Percentiles rank a stretch among this genome's conserved stretches.
phyloP scores from a whole-genome alignment of 2,329 filamentous ascomycete species.

The Colletotrichum tabaci region DNA sequence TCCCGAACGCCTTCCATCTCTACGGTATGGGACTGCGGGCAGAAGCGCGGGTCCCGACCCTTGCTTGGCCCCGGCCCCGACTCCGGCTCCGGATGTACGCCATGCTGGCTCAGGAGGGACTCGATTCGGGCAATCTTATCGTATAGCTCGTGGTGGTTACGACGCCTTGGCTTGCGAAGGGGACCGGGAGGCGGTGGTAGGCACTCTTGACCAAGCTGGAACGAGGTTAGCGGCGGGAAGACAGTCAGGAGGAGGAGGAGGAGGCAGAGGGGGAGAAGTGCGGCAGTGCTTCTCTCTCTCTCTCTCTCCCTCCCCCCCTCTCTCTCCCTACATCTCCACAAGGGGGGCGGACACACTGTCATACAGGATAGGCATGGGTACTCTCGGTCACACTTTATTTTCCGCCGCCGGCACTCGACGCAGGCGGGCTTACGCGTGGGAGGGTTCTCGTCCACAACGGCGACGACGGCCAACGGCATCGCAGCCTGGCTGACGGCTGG shows the following conservation, averaged over 20 bases:
- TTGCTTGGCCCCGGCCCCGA: too few relatives aligned
- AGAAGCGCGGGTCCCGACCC: not conserved
- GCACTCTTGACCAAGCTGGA: constrained; percentile 19
- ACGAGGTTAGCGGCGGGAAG: not conserved
- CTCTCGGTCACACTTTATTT: constrained; percentile 73
- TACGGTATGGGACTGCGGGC: not conserved
- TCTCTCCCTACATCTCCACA: too few relatives aligned
- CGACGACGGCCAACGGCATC: too few relatives aligned
- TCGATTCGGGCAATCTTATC: constrained; percentile 21
- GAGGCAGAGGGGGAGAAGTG: not conserved
- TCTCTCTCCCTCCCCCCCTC: too few relatives aligned
- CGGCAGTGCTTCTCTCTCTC: not conserved
- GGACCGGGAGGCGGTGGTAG: not conserved
- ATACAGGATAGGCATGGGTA: constrained; percentile 72
- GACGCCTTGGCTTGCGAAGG: constrained; percentile 11
- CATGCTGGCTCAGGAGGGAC: constrained; percentile 2
- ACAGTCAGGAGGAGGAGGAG: too few relatives aligned
- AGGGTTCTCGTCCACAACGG: not conserved
- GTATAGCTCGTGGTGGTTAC: constrained; percentile 25
- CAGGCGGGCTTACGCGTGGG: constrained; percentile 58
- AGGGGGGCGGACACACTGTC: constrained; percentile 59
- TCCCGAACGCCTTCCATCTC: too few relatives aligned
- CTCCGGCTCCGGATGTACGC: not conserved
- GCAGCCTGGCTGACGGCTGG: not conserved
- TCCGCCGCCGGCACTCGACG: constrained; percentile 71